Evolutionary conservation across 2,329 filamentous ascomycete species (phyloP).

Genomic region (Madurella mycetomatis): DNA sequence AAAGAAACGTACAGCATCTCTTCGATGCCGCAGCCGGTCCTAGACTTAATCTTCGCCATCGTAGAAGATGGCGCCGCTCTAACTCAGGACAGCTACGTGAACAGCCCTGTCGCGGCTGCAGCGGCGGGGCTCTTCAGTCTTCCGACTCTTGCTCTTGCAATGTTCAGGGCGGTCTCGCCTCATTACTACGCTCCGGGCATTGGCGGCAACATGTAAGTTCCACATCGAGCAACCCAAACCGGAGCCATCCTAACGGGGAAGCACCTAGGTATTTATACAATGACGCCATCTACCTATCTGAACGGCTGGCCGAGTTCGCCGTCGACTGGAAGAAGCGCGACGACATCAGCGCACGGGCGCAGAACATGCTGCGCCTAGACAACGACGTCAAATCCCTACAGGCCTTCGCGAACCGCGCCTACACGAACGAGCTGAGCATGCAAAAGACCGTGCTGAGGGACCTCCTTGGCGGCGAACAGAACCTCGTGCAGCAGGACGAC

Average conservation of each 20-base stretch:
- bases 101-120: constrained; percentile 60
- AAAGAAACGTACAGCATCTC: constrained; percentile 87
- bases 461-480: constrained; percentile 57
- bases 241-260: constrained; percentile 19
- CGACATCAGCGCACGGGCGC: constrained; percentile 48
- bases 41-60: constrained; percentile 59
- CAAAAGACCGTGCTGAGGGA: constrained; percentile 60
- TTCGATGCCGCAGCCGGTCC: constrained; percentile 74
- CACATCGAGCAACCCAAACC: not conserved
- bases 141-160: constrained; percentile 68
- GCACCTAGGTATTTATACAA: constrained; percentile 64
- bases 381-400: constrained; percentile 56
- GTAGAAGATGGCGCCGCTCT: constrained; percentile 59
- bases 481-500: constrained; percentile 54
- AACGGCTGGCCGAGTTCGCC: constrained; percentile 48
- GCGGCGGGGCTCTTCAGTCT: constrained; percentile 66
- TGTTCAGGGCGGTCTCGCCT: constrained; percentile 73
- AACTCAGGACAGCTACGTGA: constrained; percentile 43
- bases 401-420: constrained; percentile 58
- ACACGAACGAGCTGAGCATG: constrained; percentile 55
- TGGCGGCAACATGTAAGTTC: constrained; percentile 59
- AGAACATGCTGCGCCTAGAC: constrained; percentile 53
- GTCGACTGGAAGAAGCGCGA: constrained; percentile 49
- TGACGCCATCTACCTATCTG: constrained; percentile 60
- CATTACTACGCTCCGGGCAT: constrained; percentile 64